These are phyloP conservation scores for Rhodamnia rubescens DNA, from an alignment of 345 rosid genomes.

Conservation along the genomic window DNA sequence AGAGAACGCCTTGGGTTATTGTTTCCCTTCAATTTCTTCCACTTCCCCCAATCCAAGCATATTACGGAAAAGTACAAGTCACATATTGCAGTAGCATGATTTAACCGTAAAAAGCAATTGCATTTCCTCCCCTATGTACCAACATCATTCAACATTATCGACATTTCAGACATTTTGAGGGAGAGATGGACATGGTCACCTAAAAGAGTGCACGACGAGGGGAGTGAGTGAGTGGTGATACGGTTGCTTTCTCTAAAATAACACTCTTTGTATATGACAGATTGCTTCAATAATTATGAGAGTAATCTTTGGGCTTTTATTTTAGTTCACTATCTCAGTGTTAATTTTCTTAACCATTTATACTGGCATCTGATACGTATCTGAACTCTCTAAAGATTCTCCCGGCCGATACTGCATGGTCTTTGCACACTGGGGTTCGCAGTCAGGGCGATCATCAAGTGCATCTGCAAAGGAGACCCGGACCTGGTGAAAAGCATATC, in stretches of 20 bases:
- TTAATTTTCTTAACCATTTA: not conserved
- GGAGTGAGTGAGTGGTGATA: not conserved
- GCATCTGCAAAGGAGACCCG: slow-evolving; percentile 64
- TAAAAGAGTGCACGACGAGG: not conserved
- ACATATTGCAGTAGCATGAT: not conserved
- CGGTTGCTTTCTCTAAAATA: not conserved
- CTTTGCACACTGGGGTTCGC: slow-evolving; percentile 80
- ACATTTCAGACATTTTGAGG: not conserved
- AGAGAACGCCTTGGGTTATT: not conserved
- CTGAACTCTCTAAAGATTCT: slow-evolving; percentile 31
- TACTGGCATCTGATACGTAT: not conserved
- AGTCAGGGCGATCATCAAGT: slow-evolving; percentile 67
- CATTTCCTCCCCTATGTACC: not conserved
- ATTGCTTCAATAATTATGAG: not conserved
- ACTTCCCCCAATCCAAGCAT: not conserved
- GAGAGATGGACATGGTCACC: not conserved
- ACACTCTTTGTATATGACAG: not conserved
- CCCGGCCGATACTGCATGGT: slow-evolving; percentile 84
- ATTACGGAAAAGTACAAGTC: not conserved
- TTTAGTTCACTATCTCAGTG: not conserved
- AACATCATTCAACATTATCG: not conserved
- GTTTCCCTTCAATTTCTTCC: not conserved
- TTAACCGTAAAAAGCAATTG: not conserved
- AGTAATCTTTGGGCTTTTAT: not conserved
- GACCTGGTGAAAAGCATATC: slow-evolving; percentile 45